These are phyloP conservation scores for Metrosideros polymorpha DNA, from an alignment of 441 rosid species.

Conservation along the genomic window DNA sequence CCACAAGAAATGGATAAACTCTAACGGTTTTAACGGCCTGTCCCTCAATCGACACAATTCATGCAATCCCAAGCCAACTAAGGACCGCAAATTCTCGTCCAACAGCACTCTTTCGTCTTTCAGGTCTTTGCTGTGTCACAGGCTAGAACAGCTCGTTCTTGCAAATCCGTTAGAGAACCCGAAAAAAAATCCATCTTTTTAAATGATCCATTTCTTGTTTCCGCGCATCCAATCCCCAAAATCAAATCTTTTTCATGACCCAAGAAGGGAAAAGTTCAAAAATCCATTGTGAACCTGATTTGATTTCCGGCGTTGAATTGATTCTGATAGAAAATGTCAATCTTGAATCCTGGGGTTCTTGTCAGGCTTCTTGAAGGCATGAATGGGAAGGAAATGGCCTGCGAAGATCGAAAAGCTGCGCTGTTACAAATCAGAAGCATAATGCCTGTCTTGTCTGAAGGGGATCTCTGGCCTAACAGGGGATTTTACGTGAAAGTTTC, in stretches of 20 bases:
- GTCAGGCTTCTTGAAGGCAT: slow-evolving; percentile 51
- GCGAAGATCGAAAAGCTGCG: slow-evolving; percentile 29
- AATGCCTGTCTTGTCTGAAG: slow-evolving; percentile 51
- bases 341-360: slow-evolving; percentile 42
- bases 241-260: not conserved
- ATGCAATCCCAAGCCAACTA: not conserved
- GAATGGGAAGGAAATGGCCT: slow-evolving; percentile 22
- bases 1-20: not conserved
- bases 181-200: not conserved
- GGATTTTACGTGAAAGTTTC: slow-evolving; percentile 63
- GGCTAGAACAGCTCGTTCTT: not conserved
- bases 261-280: not conserved
- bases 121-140: not conserved
- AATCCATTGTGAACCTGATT: not conserved
- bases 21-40: not conserved
- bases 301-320: not conserved
- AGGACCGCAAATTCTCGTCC: not conserved
- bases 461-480: slow-evolving; percentile 64
- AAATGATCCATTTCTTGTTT: not conserved
- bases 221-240: not conserved
- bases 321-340: slow-evolving; percentile 23
- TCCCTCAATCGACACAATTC: not conserved
- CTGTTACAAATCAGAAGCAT: slow-evolving; percentile 63
- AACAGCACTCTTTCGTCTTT: not conserved
- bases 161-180: not conserved